Base-by-base conservation (phyloP, 495 filamentous ascomycete genomes). In the Hypoxylon subgilvum region DNA sequence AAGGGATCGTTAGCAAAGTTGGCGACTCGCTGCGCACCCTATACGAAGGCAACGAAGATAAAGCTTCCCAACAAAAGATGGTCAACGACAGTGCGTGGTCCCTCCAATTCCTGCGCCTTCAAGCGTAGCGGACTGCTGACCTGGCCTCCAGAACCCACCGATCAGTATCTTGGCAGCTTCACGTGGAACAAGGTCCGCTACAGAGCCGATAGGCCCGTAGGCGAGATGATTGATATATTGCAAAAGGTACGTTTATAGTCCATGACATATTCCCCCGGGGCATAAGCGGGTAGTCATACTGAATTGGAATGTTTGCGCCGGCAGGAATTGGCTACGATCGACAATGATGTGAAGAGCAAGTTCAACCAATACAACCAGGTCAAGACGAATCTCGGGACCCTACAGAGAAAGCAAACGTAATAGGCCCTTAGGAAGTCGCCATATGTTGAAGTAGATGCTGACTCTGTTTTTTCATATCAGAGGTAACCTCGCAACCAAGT, bases 151-250 rank as follows among this genome's bases (percentile, higher is more conserved):
- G 93, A 96, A 69, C 92, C 94, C 28, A 92, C 90, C 44, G 94
- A 96, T 64, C 88, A 92, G 65, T 98, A 98, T 71, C 78, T 98
- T 28, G 85, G 87, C 65, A 84, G 84, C 6, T 98, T 96, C 74
- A 80, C 81, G 46, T 98, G 94, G 94, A 96, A 97, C 72, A 96
- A 92, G 71, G 88, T 93, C 70, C 93, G 96, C 72, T 98, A 97
- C 70, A 85, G 93, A 45, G 88, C 89, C 46, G 94, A 98, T 71
- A 92, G 88, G 70, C 82, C 94, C 23, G 77, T 98, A 42, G 82
- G 85, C 17, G 92, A 97, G 62, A 73, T 97, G 44, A 86, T 96
- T 46, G 89, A 92, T 70, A 83, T 84, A 46, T 74, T 98, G 32
- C 90, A 94, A 64, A 96, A 94, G 82, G 90, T 91, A 69, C 8